Conservation (phyloP, 768 basidiomycete genomes). For the Pholiota conissans region DNA sequence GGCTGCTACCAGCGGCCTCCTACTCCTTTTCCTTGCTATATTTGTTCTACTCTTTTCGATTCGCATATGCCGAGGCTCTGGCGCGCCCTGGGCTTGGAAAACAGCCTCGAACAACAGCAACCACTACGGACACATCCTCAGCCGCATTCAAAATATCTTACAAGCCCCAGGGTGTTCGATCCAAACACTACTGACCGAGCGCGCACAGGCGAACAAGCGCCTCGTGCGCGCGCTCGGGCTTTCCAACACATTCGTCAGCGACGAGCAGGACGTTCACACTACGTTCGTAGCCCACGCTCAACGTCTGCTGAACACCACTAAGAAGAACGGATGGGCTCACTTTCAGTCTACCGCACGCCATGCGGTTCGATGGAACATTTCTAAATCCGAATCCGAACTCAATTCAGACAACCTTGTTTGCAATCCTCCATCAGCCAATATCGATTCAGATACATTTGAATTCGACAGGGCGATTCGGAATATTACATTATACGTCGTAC, state of each 20-base stretch:
- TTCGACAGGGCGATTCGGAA: constrained; percentile 34
- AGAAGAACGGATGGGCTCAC: constrained; percentile 31
- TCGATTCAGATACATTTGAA: no score
- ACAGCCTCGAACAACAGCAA: neutral
- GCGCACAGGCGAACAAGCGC: constrained; percentile 36
- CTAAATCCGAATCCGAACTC: neutral
- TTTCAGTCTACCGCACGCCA: constrained; percentile 30
- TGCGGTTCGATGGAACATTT: constrained; percentile 29
- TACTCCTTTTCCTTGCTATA: neutral
- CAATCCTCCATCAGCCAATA: no score
- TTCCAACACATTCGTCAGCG: constrained; percentile 55
- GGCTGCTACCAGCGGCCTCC: neutral
- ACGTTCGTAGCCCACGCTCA: constrained; percentile 30
- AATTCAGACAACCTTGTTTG: no score
- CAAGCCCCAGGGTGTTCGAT: constrained; percentile 9
- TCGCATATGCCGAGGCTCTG: neutral
- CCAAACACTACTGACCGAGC: constrained; percentile 24
- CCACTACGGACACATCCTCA: neutral
- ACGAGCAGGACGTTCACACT: constrained; percentile 32
- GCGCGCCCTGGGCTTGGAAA: neutral
- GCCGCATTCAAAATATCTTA: constrained; percentile 7
- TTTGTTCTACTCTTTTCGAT: neutral
- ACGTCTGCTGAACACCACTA: constrained; percentile 26
- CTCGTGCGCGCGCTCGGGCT: constrained; percentile 33
- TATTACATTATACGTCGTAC: constrained; percentile 34